phyloP scores from a whole-genome alignment of 2,329 filamentous ascomycete species.

The Penicillium sp. region DNA sequence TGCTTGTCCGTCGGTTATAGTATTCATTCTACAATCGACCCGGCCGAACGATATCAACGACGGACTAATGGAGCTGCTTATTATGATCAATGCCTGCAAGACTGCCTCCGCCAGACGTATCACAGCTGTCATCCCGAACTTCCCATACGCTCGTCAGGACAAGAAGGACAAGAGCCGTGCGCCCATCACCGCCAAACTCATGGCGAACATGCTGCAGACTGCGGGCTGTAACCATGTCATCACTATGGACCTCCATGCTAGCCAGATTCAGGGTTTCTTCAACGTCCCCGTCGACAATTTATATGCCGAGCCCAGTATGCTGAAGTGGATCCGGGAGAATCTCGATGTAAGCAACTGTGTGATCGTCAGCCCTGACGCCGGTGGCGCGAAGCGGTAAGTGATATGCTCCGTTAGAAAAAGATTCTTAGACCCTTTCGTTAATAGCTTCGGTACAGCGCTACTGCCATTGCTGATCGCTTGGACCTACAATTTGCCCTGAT shows the following conservation, averaged over 20 bases:
- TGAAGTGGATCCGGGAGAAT: conserved; percentile 91
- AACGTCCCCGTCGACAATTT: conserved; percentile 81
- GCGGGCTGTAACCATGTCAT: conserved; percentile 93
- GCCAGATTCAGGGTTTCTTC: conserved; percentile 96
- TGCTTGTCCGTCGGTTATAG: conserved; percentile 46
- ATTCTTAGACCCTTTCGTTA: neutral
- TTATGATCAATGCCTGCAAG: conserved; percentile 97
- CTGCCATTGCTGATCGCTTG: conserved; percentile 88
- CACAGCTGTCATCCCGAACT: conserved; percentile 94
- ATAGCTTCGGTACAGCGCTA: conserved; percentile 62
- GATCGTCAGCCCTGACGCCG: conserved; percentile 93
- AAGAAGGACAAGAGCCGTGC: conserved; percentile 96
- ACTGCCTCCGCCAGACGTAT: conserved; percentile 85
- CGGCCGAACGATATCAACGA: conserved; percentile 97
- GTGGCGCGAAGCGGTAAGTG: conserved; percentile 81
- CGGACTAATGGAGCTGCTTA: conserved; percentile 95
- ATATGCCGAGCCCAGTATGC: conserved; percentile 89
- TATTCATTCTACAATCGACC: conserved; percentile 96
- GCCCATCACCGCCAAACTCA: conserved; percentile 94
- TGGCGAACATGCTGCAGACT: conserved; percentile 97
- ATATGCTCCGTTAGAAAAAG: neutral
- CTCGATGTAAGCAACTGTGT: conserved; percentile 81
- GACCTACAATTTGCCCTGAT: conserved; percentile 92
- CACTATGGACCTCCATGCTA: conserved; percentile 94
- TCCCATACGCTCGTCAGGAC: conserved; percentile 94